A percentile compares a stretch with the other conserved stretches of the same genome.
phyloP scores from a whole-genome alignment of 1,284 basidiomycete species.

The Ceratobasidium papillatum region DNA sequence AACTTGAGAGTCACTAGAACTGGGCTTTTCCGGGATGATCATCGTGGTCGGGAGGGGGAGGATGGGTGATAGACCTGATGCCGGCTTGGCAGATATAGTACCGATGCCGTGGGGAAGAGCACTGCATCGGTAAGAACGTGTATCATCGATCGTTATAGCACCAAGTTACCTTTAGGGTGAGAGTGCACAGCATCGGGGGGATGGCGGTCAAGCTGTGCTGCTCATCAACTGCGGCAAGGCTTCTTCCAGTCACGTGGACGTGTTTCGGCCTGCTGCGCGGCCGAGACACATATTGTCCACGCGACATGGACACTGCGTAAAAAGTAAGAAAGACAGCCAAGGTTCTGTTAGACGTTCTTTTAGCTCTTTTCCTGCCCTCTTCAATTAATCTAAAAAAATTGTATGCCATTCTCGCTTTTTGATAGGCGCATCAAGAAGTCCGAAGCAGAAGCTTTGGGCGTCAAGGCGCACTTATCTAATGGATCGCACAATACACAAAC shows the following conservation, averaged over 20 bases:
- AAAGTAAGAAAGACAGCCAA: not conserved
- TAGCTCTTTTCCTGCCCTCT: not conserved
- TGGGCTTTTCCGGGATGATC: conserved; percentile 29
- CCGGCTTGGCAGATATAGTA: not conserved
- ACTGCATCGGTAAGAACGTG: not conserved
- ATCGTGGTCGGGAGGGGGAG: conserved; percentile 2
- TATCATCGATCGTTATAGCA: not conserved
- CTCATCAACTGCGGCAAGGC: not conserved
- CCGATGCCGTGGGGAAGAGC: not conserved
- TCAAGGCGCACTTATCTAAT: no score
- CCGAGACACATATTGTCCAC: not conserved
- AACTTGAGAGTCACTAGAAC: not conserved
- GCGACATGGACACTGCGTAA: not conserved
- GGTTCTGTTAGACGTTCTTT: not conserved
- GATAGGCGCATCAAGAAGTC: no score
- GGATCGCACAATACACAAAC: no score
- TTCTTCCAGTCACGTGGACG: not conserved
- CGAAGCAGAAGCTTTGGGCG: not conserved
- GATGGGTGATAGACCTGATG: not conserved
- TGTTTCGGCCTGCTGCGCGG: not conserved
- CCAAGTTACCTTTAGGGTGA: not conserved
- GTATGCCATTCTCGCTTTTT: no score
- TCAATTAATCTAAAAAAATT: no score
- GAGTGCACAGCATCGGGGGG: conserved; percentile 3
- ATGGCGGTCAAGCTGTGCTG: not conserved